Percentiles rank a stretch among this genome's conserved stretches.
These are phyloP conservation scores for Geotrichum fermentans DNA, from an alignment of 1,139 yeast species.

Conservation along the genomic window DNA sequence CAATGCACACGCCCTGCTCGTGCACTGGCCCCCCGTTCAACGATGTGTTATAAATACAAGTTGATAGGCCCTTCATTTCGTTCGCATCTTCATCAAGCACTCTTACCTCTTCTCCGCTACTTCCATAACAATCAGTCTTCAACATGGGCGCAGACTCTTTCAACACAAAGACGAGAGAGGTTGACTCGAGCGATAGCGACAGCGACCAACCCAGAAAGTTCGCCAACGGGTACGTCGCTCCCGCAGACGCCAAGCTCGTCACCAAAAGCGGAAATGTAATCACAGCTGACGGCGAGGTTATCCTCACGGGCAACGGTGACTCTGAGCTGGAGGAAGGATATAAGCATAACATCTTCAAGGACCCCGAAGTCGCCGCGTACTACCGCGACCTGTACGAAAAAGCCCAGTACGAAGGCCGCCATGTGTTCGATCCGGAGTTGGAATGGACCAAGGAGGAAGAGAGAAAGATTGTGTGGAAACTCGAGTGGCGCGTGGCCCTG, in stretches of 20 bases:
- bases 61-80: too few relatives aligned
- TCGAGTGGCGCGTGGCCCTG: slow-evolving; percentile 43
- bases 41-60: too few relatives aligned
- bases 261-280: slow-evolving; percentile 25
- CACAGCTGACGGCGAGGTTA: slow-evolving; percentile 24
- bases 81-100: too few relatives aligned
- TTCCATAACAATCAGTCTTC: too few relatives aligned
- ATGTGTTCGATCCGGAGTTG: slow-evolving; percentile 45
- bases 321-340: background rate
- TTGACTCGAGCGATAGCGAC: slow-evolving; percentile 2
- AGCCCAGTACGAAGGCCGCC: slow-evolving; percentile 44
- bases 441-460: slow-evolving; percentile 50
- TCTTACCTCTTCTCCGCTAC: too few relatives aligned
- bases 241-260: slow-evolving; percentile 13
- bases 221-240: slow-evolving; percentile 4
- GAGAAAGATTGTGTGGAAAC: slow-evolving; percentile 39
- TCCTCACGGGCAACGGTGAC: background rate
- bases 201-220: background rate
- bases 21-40: too few relatives aligned
- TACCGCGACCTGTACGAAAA: slow-evolving; percentile 43
- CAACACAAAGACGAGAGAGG: background rate
- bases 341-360: slow-evolving; percentile 29
- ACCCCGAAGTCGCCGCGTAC: slow-evolving; percentile 43
- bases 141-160: too few relatives aligned
- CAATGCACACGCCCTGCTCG: too few relatives aligned